Conservation (phyloP, 2,329 filamentous ascomycete genomes). For the Pseudofabraea citricarpa region DNA sequence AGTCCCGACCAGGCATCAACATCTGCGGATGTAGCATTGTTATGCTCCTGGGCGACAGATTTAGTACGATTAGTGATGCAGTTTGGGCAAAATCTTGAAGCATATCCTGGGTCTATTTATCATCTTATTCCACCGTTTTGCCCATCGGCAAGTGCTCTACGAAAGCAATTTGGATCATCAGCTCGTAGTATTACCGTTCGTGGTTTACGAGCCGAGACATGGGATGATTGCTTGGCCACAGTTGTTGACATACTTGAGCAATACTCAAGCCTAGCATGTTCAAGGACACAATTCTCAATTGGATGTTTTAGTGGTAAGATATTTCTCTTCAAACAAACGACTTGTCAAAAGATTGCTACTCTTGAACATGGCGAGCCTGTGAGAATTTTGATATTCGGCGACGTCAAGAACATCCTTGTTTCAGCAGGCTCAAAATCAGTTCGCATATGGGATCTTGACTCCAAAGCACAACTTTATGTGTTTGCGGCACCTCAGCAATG, state of each 20-base stretch:
- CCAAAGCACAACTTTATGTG: constrained; percentile 10
- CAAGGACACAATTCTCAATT: constrained; percentile 13
- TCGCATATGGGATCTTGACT: constrained; percentile 17
- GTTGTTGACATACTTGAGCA: constrained; percentile 9
- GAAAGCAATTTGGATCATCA: constrained; percentile 15
- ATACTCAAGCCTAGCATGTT: constrained; percentile 10
- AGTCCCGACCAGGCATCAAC: constrained; percentile 19
- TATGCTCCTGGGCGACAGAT: constrained; percentile 29
- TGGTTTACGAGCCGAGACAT: constrained; percentile 17
- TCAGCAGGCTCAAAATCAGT: constrained; percentile 10
- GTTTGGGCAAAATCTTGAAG: constrained; percentile 25
- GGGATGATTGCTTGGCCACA: constrained; percentile 23
- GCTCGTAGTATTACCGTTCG: constrained; percentile 13
- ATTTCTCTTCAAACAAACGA: constrained; percentile 10
- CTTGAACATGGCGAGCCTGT: constrained; percentile 13
- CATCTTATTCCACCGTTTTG: constrained; percentile 32
- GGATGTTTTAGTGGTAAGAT: constrained; percentile 13
- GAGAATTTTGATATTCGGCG: constrained; percentile 8
- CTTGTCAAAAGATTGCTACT: constrained; percentile 8
- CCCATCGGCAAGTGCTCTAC: constrained; percentile 17
- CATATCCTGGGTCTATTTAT: constrained; percentile 29
- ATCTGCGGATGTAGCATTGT: constrained; percentile 15
- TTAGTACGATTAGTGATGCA: constrained; percentile 27
- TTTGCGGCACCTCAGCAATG: constrained; percentile 12
- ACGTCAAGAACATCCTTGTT: constrained; percentile 6